A percentile compares a stretch with the other conserved stretches of the same genome.
These are phyloP conservation scores for Bryoglossum gracile DNA, from an alignment of 495 filamentous ascomycete genomes.

Conservation along the genomic window DNA sequence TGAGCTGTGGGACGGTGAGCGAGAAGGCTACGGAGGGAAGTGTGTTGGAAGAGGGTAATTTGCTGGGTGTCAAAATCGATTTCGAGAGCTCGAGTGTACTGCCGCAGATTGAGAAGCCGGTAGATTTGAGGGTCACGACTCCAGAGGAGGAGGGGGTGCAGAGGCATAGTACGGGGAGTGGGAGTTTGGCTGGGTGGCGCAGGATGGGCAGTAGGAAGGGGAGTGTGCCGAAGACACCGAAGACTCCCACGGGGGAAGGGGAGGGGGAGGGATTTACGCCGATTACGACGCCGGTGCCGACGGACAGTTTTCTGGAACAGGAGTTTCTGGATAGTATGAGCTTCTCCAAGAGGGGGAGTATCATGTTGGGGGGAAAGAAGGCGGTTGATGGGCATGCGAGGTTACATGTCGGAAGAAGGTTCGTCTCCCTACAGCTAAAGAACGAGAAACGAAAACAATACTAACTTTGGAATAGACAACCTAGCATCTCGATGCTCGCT, in stretches of 20 bases:
- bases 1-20: slow-evolving; percentile 4
- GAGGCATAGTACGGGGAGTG: background rate
- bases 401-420: slow-evolving; percentile 16
- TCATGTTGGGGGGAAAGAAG: slow-evolving; percentile 52
- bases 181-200: slow-evolving; percentile 5
- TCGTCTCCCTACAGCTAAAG: background rate
- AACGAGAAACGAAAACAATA: background rate
- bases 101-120: background rate
- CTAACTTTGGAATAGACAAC: slow-evolving; percentile 31
- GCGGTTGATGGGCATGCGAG: slow-evolving; percentile 25
- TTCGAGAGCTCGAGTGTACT: slow-evolving; percentile 4
- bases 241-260: background rate
- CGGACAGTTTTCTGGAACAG: slow-evolving; percentile 44
- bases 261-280: slow-evolving; percentile 31
- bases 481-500: slow-evolving; percentile 27
- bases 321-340: slow-evolving; percentile 39
- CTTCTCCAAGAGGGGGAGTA: slow-evolving; percentile 57
- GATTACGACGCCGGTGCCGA: slow-evolving; percentile 45
- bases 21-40: background rate
- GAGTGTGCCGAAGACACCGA: slow-evolving; percentile 7
- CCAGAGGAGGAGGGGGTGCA: background rate
- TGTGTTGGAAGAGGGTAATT: slow-evolving; percentile 5
- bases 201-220: slow-evolving; percentile 7
- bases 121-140: no score
- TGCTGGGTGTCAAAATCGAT: slow-evolving; percentile 9